Evolutionary conservation across 805 yeast species (phyloP).

Genomic region (Suhomyces vadensis): DNA sequence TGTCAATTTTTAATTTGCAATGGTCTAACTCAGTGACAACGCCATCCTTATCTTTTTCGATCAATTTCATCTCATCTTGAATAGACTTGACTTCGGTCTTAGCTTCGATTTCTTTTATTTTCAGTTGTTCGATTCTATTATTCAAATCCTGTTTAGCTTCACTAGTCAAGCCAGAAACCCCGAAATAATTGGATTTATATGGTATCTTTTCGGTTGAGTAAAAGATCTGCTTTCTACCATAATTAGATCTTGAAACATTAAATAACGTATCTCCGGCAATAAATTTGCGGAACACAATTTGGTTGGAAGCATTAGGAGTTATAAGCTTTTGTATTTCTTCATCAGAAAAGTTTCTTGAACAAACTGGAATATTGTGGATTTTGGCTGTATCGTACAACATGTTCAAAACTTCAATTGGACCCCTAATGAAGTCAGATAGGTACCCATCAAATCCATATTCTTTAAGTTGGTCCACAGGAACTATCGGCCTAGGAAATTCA

Average conservation of each 20-base stretch:
- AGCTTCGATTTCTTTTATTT: slow-evolving; percentile 12
- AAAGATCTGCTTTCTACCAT: slow-evolving; percentile 59
- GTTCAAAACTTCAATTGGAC: slow-evolving; percentile 68
- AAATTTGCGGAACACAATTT: slow-evolving; percentile 53
- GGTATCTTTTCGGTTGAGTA: slow-evolving; percentile 38
- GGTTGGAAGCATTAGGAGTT: slow-evolving; percentile 38
- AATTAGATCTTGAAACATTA: slow-evolving; percentile 55
- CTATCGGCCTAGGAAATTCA: slow-evolving; percentile 20
- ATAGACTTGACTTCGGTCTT: slow-evolving; percentile 17
- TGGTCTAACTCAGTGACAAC: slow-evolving; percentile 9
- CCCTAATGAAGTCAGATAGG: slow-evolving; percentile 66
- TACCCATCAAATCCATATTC: slow-evolving; percentile 78
- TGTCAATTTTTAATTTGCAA: slow-evolving; percentile 13
- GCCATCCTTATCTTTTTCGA: slow-evolving; percentile 15
- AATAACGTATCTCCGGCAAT: slow-evolving; percentile 59
- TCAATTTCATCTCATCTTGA: slow-evolving; percentile 17
- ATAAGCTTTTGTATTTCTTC: slow-evolving; percentile 39
- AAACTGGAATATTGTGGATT: slow-evolving; percentile 61
- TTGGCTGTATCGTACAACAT: slow-evolving; percentile 63
- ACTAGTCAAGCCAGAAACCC: slow-evolving; percentile 33
- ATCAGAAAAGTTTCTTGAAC: slow-evolving; percentile 46
- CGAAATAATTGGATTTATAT: slow-evolving; percentile 30
- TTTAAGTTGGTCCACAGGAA: slow-evolving; percentile 35
- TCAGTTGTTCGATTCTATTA: slow-evolving; percentile 12
- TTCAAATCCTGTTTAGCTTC: slow-evolving; percentile 20